Evolutionary conservation across 2,329 filamentous ascomycete species (phyloP).

Genomic region (Sclerotiophoma versabilis): DNA sequence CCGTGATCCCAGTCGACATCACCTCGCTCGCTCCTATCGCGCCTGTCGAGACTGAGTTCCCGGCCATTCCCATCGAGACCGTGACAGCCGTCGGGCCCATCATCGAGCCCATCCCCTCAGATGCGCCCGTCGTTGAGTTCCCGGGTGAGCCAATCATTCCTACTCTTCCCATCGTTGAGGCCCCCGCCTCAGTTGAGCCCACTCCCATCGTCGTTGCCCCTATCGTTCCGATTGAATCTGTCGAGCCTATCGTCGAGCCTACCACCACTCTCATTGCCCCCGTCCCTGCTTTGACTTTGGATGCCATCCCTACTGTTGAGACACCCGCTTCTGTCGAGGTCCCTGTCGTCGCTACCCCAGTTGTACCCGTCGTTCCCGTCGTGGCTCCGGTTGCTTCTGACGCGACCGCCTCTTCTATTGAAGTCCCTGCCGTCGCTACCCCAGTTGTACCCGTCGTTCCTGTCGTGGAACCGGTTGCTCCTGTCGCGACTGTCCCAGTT

Average conservation of each 20-base stretch:
- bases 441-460: not conserved
- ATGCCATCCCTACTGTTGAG: not conserved
- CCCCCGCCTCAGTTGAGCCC: not conserved
- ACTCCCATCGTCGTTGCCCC: not conserved
- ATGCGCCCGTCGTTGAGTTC: slow-evolving; percentile 11
- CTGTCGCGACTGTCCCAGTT: not conserved
- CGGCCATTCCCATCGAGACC: slow-evolving; percentile 1
- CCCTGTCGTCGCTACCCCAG: not conserved
- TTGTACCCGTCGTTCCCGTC: not conserved
- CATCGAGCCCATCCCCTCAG: slow-evolving; percentile 6
- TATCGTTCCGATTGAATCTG: not conserved
- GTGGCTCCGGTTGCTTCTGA: not conserved
- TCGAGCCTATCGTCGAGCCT: not conserved
- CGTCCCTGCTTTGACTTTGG: slow-evolving; percentile 5
- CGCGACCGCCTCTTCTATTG: not conserved
- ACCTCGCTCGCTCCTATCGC: not conserved
- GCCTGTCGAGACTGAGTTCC: not conserved
- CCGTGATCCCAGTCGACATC: not conserved
- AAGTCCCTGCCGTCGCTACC: not conserved
- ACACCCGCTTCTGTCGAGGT: not conserved
- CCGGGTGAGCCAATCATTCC: slow-evolving; percentile 17
- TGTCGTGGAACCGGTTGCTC: not conserved
- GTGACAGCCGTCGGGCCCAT: not conserved
- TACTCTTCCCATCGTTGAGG: not conserved
- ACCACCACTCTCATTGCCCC: not conserved